phyloP scores from a whole-genome alignment of 129 eudicot genomes.

The Rutidosis leptorrhynchoides region DNA sequence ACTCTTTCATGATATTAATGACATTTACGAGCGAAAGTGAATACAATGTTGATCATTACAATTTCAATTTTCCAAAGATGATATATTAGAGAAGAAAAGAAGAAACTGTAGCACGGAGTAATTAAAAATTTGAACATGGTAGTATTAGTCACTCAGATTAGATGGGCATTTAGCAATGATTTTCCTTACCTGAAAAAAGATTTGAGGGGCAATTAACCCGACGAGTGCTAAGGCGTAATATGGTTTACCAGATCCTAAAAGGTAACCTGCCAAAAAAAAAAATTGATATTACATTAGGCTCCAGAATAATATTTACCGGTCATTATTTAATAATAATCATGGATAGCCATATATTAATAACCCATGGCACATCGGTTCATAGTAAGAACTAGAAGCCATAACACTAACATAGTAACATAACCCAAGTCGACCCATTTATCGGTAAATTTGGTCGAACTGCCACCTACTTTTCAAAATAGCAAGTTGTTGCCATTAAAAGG shows the following conservation, averaged over 20 bases:
- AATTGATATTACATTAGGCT: too few relatives aligned
- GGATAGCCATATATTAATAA: too few relatives aligned
- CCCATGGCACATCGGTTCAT: too few relatives aligned
- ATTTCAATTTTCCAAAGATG: not conserved
- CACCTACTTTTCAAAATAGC: not conserved
- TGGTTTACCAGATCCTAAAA: constrained; percentile 76
- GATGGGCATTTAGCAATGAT: constrained; percentile 3
- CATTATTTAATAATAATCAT: too few relatives aligned
- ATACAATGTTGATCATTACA: not conserved
- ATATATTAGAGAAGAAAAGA: too few relatives aligned
- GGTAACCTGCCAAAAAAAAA: constrained; percentile 60
- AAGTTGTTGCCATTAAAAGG: constrained; percentile 3
- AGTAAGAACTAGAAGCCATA: too few relatives aligned
- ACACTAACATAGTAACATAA: too few relatives aligned
- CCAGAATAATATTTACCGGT: too few relatives aligned
- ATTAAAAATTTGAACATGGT: too few relatives aligned
- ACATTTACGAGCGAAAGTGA: not conserved
- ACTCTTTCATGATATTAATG: not conserved
- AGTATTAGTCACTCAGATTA: not conserved
- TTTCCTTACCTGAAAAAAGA: constrained; percentile 67
- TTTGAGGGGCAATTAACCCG: constrained; percentile 73
- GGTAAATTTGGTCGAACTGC: not conserved
- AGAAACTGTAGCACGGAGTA: too few relatives aligned
- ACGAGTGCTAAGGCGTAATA: constrained; percentile 72
- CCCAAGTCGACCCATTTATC: too few relatives aligned